phyloP scores from a whole-genome alignment of 768 basidiomycete genomes.

The Boletus barrowsii region DNA sequence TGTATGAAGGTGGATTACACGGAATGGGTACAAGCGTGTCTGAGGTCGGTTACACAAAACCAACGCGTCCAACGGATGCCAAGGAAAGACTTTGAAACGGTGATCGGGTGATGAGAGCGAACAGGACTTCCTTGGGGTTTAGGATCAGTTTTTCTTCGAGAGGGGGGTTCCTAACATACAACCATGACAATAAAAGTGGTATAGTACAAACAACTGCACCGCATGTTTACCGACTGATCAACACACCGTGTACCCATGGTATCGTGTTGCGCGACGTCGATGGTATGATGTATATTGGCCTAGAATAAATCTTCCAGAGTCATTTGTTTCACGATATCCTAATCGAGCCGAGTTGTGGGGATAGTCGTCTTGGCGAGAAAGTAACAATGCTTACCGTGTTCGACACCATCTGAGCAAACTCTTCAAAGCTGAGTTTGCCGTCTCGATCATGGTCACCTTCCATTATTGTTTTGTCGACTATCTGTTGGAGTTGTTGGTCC shows the following conservation, averaged over 20 bases:
- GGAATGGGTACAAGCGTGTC: background rate
- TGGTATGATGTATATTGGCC: slow-evolving; percentile 19
- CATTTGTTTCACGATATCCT: slow-evolving; percentile 99
- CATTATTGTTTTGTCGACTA: slow-evolving; percentile 99
- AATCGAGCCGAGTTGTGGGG: slow-evolving; percentile 7
- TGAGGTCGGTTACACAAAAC: background rate
- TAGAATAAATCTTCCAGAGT: slow-evolving; percentile 92
- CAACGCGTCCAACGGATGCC: background rate
- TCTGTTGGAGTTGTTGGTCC: slow-evolving; percentile 99
- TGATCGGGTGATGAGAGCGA: background rate
- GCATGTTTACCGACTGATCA: slow-evolving; percentile 8
- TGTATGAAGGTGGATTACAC: too few species aligned
- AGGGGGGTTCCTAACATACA: slow-evolving; percentile 18
- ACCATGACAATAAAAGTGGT: slow-evolving; percentile 14
- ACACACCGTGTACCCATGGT: slow-evolving; percentile 15
- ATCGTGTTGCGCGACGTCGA: slow-evolving; percentile 13
- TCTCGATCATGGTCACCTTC: slow-evolving; percentile 98
- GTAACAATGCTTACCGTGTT: slow-evolving; percentile 66
- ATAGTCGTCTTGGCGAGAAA: background rate
- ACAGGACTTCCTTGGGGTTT: background rate
- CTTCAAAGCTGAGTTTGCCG: slow-evolving; percentile 95
- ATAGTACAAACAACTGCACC: slow-evolving; percentile 23
- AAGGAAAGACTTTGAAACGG: background rate
- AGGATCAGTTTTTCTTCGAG: slow-evolving; percentile 2
- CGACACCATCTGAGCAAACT: slow-evolving; percentile 95